Percentiles rank a stretch among this genome's conserved stretches.
Evolutionary conservation across 225 moss, liverwort and hornwort genomes (phyloP).

Genomic region (Anthoceros angustus): DNA sequence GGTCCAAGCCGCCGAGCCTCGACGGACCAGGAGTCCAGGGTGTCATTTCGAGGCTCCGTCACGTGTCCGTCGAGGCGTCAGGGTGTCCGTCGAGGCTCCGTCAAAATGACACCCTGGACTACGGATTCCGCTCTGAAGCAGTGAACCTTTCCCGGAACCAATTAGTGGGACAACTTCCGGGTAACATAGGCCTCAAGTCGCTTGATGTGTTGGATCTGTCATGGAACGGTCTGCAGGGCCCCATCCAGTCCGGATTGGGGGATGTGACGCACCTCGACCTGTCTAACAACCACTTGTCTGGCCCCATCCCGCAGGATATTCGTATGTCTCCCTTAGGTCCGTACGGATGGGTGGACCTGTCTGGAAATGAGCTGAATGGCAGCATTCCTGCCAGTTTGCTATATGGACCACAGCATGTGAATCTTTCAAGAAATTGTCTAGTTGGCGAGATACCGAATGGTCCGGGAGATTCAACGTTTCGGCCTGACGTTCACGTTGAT

Average conservation of each 20-base stretch:
- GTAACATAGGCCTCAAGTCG: not conserved
- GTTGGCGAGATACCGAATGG: not conserved
- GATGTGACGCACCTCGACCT: not conserved
- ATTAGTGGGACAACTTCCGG: not conserved
- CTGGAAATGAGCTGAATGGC: not conserved
- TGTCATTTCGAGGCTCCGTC: no score
- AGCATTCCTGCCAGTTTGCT: not conserved
- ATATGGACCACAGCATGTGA: not conserved
- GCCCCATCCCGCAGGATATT: slow-evolving; percentile 5
- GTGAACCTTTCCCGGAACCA: not conserved
- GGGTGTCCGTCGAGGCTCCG: no score
- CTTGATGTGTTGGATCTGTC: not conserved
- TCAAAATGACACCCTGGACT: no score
- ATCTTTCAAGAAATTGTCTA: slow-evolving; percentile 8
- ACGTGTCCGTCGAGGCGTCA: no score
- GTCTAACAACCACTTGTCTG: slow-evolving; percentile 2
- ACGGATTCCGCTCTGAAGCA: not conserved
- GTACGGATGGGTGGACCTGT: not conserved
- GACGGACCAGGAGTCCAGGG: no score
- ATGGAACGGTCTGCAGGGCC: not conserved
- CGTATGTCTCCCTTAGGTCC: not conserved
- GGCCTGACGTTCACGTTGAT: not conserved
- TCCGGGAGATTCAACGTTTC: not conserved
- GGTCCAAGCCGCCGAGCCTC: no score
- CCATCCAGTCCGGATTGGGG: not conserved